Conservation (phyloP, 169 alveolate genomes). For the Eimeria brunetti region DNA sequence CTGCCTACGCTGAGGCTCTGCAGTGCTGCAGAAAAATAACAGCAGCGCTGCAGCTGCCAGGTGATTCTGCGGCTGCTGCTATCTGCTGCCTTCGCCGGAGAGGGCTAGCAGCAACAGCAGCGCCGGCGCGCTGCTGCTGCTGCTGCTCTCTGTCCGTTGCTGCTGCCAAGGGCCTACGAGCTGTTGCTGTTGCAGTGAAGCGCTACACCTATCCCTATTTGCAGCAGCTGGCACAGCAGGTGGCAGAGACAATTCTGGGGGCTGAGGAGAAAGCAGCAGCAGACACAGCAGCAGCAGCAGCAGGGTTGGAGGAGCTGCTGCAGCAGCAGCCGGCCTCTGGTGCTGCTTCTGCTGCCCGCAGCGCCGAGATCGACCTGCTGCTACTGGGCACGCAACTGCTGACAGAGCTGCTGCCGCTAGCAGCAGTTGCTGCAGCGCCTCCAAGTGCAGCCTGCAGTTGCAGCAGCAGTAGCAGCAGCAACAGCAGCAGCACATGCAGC, state of each 20-base stretch:
- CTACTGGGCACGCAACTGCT: constrained; percentile 70
- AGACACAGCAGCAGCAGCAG: constrained; percentile 23
- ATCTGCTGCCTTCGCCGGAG: constrained; percentile 19
- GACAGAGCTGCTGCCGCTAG: constrained; percentile 48
- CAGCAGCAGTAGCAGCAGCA: constrained; percentile 35
- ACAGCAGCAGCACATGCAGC: neutral
- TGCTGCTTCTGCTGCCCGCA: constrained; percentile 31
- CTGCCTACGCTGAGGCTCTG: constrained; percentile 60
- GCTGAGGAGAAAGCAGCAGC: constrained; percentile 44
- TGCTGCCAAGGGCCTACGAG: constrained; percentile 48
- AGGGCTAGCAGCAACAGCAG: constrained; percentile 33
- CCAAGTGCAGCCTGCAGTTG: constrained; percentile 12
- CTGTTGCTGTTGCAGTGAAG: constrained; percentile 49
- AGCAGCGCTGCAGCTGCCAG: constrained; percentile 65
- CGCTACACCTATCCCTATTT: constrained; percentile 56
- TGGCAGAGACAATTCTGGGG: constrained; percentile 47
- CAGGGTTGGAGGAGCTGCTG: neutral
- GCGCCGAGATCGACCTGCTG: constrained; percentile 44
- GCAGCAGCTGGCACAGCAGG: constrained; percentile 67
- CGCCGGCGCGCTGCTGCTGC: constrained; percentile 24
- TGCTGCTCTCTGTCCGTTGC: constrained; percentile 23
- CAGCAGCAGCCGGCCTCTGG: constrained; percentile 33
- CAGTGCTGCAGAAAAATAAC: constrained; percentile 42
- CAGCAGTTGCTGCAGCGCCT: constrained; percentile 63
- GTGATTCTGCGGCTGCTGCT: constrained; percentile 29